Conservation (phyloP, 2,329 filamentous ascomycete genomes). For the Alternaria metachromatica region DNA sequence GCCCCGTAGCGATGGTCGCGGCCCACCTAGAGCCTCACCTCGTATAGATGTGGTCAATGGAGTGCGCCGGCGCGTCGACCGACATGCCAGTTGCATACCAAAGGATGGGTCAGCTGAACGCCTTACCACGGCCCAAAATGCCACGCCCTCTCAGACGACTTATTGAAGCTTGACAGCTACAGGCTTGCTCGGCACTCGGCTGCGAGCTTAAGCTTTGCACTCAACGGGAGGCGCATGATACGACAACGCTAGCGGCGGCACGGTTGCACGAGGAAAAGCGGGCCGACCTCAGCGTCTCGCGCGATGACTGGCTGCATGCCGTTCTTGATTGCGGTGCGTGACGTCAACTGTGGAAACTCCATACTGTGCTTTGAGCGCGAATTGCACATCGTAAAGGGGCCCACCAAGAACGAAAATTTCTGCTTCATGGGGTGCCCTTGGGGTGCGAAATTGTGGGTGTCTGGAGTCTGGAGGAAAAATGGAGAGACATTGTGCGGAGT, state of each 20-base stretch:
- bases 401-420: conserved; percentile 13
- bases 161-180: conserved; percentile 6
- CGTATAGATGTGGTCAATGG: background rate
- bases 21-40: background rate
- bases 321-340: conserved; percentile 15
- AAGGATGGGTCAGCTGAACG: background rate
- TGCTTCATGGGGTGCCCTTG: conserved; percentile 5
- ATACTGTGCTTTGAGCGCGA: conserved; percentile 5
- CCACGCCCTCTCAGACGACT: background rate
- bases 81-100: background rate
- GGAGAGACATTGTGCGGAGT: conserved; percentile 24
- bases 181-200: conserved; percentile 12
- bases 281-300: conserved; percentile 18
- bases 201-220: conserved; percentile 22
- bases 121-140: background rate
- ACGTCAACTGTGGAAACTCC: conserved; percentile 21
- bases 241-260: conserved; percentile 14
- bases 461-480: conserved; percentile 24
- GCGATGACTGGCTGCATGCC: conserved; percentile 15
- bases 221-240: conserved; percentile 13
- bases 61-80: background rate
- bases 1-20: background rate
- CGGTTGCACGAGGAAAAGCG: conserved; percentile 32
- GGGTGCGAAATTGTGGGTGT: conserved; percentile 11
- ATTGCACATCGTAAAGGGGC: conserved; percentile 3